Evolutionary conservation across 2,329 filamentous ascomycete species (phyloP).

Genomic region (Colletotrichum paranaense): DNA sequence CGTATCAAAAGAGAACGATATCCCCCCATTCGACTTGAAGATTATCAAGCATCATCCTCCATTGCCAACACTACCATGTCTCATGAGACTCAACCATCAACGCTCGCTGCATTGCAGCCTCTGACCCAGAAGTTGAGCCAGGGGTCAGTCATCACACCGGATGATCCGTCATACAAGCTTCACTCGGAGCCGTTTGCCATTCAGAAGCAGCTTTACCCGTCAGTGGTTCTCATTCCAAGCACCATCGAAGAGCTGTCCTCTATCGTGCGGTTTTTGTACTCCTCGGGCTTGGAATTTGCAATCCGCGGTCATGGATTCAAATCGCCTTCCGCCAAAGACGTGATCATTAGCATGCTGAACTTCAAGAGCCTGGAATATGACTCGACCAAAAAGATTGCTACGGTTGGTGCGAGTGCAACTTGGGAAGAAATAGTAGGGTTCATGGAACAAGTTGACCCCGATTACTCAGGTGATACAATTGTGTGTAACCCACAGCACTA

Average conservation of each 20-base stretch:
- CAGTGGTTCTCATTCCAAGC: background rate
- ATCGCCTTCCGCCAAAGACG: slow-evolving; percentile 13
- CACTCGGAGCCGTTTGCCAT: slow-evolving; percentile 19
- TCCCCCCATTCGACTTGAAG: background rate
- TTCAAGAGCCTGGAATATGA: slow-evolving; percentile 19
- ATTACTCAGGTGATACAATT: slow-evolving; percentile 1
- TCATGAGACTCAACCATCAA: background rate
- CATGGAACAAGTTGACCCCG: slow-evolving; percentile 15
- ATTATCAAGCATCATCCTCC: background rate
- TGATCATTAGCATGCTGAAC: slow-evolving; percentile 18
- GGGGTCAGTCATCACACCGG: background rate
- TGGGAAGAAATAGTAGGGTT: slow-evolving; percentile 19
- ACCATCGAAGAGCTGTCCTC: background rate
- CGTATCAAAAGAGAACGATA: background rate
- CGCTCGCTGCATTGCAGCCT: background rate
- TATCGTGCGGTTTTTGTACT: slow-evolving; percentile 10
- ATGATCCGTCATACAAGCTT: background rate
- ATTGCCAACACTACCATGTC: background rate
- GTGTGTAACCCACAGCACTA: background rate
- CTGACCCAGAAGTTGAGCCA: background rate
- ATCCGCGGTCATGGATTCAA: slow-evolving; percentile 28
- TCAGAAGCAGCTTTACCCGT: slow-evolving; percentile 17
- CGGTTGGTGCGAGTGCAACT: slow-evolving; percentile 15
- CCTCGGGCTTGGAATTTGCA: slow-evolving; percentile 5
- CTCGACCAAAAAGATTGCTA: slow-evolving; percentile 16